Base-by-base conservation (phyloP, 306 rosid genomes). In the Medicago arabica region DNA sequence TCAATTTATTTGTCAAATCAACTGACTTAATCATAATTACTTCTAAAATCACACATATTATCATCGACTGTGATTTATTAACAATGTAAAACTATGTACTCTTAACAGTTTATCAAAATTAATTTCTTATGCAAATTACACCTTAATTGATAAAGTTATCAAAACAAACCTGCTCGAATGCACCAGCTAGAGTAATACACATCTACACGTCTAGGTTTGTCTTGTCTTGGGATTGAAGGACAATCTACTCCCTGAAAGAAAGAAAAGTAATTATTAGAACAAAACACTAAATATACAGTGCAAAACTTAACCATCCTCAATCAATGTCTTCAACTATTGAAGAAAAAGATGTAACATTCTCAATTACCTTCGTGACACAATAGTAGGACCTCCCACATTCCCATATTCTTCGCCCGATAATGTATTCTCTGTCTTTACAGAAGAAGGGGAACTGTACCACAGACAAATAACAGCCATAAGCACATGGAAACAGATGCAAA, bases 141-240 rank as follows among this genome's bases (percentile, higher is more conserved):
- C 10, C 14, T 36, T 16, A 40, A 76, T 25, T 57, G 4, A 65
- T 47, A 46, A 61, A 70, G 62, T 41, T 3, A 5, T 18, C 50
- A 16, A 25, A 53, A 16, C 44, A 64, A 67, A 87, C 91, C 94
- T 54, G 91, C 88, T 71, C 89, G 82, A 76, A 89, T 86, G 87
- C 91, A 83, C 91, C 91, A 89, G 80, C 91, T 89, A 61, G 94
- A 89, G 86, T 83, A 85, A 62, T 84, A 89, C 53, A 72, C 49
- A 23, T 89, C 94, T 3, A 87, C 94, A 0, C 91, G 90, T 69
- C 86, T 80, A 9, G 86, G 88, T 34, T 82, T 89, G 39, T 85
- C 90, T 17, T 21, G 46, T 71, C 73, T 85, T 50, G 88, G 84
- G 36, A 89, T 23, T 60, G 85, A 84, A 79, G 90, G 81, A 63